A percentile compares a stretch with the other conserved stretches of the same genome.
phyloP scores from a whole-genome alignment of 2,329 filamentous ascomycete genomes.

The Pestalotiopsis sp. region DNA sequence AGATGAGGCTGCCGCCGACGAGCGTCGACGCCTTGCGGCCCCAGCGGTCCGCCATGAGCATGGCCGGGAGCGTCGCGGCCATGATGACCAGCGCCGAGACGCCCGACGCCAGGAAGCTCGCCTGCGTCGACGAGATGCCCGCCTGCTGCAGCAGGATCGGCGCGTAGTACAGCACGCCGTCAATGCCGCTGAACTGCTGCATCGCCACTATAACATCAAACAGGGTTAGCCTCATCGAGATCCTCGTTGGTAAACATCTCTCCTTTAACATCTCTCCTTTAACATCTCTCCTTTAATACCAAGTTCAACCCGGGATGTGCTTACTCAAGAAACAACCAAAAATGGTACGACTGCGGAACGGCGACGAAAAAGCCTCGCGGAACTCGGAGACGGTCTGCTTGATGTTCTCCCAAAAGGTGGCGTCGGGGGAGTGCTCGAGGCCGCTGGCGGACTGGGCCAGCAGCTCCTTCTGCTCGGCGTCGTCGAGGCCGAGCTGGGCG shows the following conservation, averaged over 20 bases:
- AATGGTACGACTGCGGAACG: constrained; percentile 44
- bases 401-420: constrained; percentile 28
- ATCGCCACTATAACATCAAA: constrained; percentile 46
- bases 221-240: constrained; percentile 26
- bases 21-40: constrained; percentile 56
- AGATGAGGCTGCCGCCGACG: constrained; percentile 51
- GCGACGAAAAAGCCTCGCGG: constrained; percentile 32
- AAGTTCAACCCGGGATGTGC: not conserved
- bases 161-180: constrained; percentile 64
- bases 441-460: constrained; percentile 21
- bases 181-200: constrained; percentile 62
- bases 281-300: not conserved
- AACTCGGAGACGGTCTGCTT: constrained; percentile 32
- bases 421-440: constrained; percentile 28
- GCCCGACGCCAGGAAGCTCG: constrained; percentile 26
- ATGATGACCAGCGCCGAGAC: constrained; percentile 28
- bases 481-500: constrained; percentile 43
- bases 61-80: constrained; percentile 34
- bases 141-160: constrained; percentile 62
- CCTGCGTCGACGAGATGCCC: constrained; percentile 49
- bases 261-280: not conserved
- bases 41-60: constrained; percentile 57
- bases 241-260: not conserved
- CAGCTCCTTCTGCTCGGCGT: constrained; percentile 43
- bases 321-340: constrained; percentile 51